These are phyloP conservation scores for Oidiodendron maius DNA, from an alignment of 495 filamentous ascomycete genomes.

Conservation along the genomic window DNA sequence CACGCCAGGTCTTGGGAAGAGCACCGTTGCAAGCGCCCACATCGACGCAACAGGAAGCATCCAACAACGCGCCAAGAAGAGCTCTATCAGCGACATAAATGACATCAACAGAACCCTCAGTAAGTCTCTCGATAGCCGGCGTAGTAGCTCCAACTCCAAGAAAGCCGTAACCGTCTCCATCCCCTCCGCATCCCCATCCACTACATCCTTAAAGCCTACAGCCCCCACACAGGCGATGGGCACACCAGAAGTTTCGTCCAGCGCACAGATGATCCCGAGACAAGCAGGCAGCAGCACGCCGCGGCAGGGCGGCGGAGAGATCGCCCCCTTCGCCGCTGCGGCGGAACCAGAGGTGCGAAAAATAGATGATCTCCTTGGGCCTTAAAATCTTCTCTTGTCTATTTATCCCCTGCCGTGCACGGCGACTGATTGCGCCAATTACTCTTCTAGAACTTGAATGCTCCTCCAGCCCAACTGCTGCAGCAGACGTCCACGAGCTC, in stretches of 20 bases:
- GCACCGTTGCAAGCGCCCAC: constrained; percentile 81
- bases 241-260: too few species aligned
- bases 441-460: too few species aligned
- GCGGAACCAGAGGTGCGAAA: constrained; percentile 28
- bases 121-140: constrained; percentile 82
- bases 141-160: constrained; percentile 77
- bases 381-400: too few species aligned
- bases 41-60: constrained; percentile 78
- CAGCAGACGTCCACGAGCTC: constrained; percentile 19
- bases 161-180: constrained; percentile 40
- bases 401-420: too few species aligned
- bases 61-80: constrained; percentile 39
- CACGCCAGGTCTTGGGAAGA: constrained; percentile 82
- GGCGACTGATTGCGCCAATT: too few species aligned
- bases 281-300: constrained; percentile 23
- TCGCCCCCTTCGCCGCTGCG: too few species aligned
- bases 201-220: constrained; percentile 10
- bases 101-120: constrained; percentile 71
- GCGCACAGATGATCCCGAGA: constrained; percentile 46
- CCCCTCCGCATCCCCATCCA: constrained; percentile 25
- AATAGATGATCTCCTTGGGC: constrained; percentile 27
- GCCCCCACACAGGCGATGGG: constrained; percentile 18
- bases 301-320: constrained; percentile 9
- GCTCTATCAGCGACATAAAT: constrained; percentile 49
- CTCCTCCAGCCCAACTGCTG: too few species aligned